Base-by-base conservation (phyloP, 192 early-diverging fungal species). In the Paraglomus brasilianum region DNA sequence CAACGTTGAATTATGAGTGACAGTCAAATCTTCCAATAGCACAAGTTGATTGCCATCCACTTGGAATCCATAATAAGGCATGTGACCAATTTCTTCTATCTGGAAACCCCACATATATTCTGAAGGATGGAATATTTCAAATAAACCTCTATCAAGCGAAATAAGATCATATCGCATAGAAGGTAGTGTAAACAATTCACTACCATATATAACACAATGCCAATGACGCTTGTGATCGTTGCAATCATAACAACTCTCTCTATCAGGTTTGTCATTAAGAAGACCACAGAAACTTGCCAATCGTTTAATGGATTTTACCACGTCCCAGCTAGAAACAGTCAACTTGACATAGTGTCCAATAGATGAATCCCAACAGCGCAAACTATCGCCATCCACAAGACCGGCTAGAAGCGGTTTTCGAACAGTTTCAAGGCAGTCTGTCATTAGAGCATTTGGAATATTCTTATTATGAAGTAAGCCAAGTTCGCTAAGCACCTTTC, bases 1-100 rank as follows among this genome's bases (percentile, higher is more conserved):
- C 1, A 94, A 79, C 19, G 92, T 94, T 9, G 90, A 91, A 74
- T 93, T 93, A 70, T 85, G 83, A 63, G 78, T 77, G 39, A 84
- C 76, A 0, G 81, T 82, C 53, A 74, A 74, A 74, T 82, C 81
- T 45, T 73, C 72, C 21, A 85, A 64, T 52, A 85, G 65, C 22
- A 85, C 74, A 11, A 81, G 79, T 57, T 79, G 82, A 78, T 85
- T 85, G n/a, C 81, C 81, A 63, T 81, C 77, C 10, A 85, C 77
- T 44, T 75, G 75, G 46, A 84, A 84, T 14, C 83, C 83, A 78
- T 75, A 84, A 78, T 84, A 84, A 46, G 75, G 77, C 38, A 71
- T 81, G 6, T 66, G 41, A 0, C 75, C 77, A 14, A 79, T 50
- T 46, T 62, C 62, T 67, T 76, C 74, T 17, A 84, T 61, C 5